Percentiles rank a stretch among this genome's conserved stretches.
Conservation (phyloP, 768 basidiomycete species). For the Serendipita vermifera region DNA sequence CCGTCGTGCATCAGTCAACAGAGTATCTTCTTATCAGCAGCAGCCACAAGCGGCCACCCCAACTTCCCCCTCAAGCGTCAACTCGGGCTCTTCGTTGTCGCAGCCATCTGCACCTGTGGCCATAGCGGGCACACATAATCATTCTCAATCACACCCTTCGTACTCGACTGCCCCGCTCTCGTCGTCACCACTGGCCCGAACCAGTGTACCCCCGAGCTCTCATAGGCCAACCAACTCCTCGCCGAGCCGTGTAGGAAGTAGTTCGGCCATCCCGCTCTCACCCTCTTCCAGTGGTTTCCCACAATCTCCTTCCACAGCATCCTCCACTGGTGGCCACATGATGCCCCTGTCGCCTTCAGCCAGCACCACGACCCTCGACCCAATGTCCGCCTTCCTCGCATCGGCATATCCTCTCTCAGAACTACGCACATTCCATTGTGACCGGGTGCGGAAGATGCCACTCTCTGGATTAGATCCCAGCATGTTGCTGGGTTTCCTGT, state of each 20-base stretch:
- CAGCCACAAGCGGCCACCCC: slow-evolving; percentile 2
- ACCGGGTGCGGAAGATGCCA: slow-evolving; percentile 92
- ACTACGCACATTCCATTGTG: slow-evolving; percentile 87
- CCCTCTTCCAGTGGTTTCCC: slow-evolving; percentile 16
- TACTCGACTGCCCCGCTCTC: neutral
- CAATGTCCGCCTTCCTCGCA: slow-evolving; percentile 48
- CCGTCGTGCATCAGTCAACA: slow-evolving; percentile 1
- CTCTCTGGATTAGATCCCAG: slow-evolving; percentile 84
- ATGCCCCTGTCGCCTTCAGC: slow-evolving; percentile 25
- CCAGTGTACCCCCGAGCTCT: neutral
- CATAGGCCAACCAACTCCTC: neutral
- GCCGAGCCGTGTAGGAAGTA: neutral
- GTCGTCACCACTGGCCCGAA: slow-evolving; percentile 2
- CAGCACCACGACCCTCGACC: slow-evolving; percentile 31
- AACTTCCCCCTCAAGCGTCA: neutral
- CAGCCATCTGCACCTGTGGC: neutral
- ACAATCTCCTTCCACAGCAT: slow-evolving; percentile 20
- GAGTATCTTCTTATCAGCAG: slow-evolving; percentile 2
- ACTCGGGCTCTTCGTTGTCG: neutral
- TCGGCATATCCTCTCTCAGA: slow-evolving; percentile 60
- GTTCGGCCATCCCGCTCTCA: neutral
- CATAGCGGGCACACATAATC: too few species aligned
- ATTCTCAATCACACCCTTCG: neutral
- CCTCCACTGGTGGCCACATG: neutral
- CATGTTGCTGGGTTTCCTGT: slow-evolving; percentile 90